Conservation (phyloP, 768 basidiomycete species). For the Russula sp. region DNA sequence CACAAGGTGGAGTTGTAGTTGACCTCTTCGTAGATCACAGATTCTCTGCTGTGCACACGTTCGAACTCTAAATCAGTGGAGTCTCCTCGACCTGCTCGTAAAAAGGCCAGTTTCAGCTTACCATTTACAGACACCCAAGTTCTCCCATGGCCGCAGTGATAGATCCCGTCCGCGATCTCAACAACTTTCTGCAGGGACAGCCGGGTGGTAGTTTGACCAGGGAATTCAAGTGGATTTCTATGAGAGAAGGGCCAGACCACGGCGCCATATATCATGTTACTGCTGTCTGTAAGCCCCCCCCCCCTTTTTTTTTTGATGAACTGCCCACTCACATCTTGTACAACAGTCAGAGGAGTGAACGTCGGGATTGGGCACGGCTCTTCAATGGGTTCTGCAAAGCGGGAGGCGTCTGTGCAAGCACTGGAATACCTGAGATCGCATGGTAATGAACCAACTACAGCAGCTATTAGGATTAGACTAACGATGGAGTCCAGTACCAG, state of each 20-base stretch:
- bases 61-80: background rate
- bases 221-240: constrained; percentile 7
- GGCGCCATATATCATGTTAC: constrained; percentile 2
- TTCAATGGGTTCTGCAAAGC: constrained; percentile 13
- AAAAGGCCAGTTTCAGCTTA: background rate
- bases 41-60: background rate
- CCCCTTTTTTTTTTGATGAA: background rate
- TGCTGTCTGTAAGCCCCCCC: constrained; percentile 8
- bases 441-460: background rate
- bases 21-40: background rate
- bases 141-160: background rate
- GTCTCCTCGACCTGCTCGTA: background rate
- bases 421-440: constrained; percentile 9
- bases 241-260: constrained; percentile 9
- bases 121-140: background rate
- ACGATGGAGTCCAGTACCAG: background rate
- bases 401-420: constrained; percentile 15
- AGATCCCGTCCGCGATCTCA: constrained; percentile 23
- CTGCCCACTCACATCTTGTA: background rate
- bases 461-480: background rate
- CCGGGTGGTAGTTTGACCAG: constrained; percentile 1
- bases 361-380: constrained; percentile 16
- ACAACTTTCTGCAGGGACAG: constrained; percentile 16
- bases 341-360: constrained; percentile 12
- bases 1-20: background rate